Conservation (phyloP, 2,329 filamentous ascomycete genomes). For the Phyllosticta capitalensis region DNA sequence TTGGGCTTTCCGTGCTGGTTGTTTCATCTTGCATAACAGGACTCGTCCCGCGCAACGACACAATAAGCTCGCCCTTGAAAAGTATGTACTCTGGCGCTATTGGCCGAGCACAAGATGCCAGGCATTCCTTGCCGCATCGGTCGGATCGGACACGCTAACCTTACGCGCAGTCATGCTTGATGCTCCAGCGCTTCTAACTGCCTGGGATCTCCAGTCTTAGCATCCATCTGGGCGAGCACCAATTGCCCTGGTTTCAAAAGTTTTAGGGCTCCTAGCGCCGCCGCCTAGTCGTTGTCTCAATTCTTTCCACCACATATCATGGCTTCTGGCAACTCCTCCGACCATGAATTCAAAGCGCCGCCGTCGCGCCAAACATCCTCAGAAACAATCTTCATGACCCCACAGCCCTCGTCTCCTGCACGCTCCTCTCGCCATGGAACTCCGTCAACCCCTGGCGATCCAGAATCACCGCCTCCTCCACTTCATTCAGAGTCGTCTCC, state of each 20-base stretch:
- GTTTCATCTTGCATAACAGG: conserved; percentile 11
- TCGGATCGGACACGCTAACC: conserved; percentile 6
- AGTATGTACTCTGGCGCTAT: conserved; percentile 8
- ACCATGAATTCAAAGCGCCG: conserved; percentile 29
- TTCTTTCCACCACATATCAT: conserved; percentile 15
- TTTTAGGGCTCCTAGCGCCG: conserved; percentile 2
- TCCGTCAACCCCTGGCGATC: conserved; percentile 40
- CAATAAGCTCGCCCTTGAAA: conserved; percentile 6
- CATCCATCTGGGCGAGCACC: neutral
- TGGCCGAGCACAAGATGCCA: neutral
- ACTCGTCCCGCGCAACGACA: neutral
- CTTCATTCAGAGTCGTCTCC: conserved; percentile 35
- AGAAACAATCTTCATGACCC: conserved; percentile 62
- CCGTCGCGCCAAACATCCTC: conserved; percentile 59
- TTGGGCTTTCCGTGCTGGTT: neutral
- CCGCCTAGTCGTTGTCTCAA: neutral
- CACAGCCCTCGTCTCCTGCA: conserved; percentile 46
- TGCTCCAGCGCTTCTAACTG: neutral
- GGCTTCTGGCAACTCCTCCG: conserved; percentile 38
- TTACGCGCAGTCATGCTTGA: conserved; percentile 10
- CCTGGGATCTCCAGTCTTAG: conserved; percentile 2
- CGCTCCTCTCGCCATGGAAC: conserved; percentile 52
- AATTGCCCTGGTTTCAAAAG: conserved; percentile 1
- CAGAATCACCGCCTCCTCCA: conserved; percentile 52
- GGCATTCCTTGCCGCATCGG: conserved; percentile 4